Evolutionary conservation across 106 monocot genomes (phyloP), one percentile per base, ranked within the genome.

Genomic region (Chionographis japonica): DNA sequence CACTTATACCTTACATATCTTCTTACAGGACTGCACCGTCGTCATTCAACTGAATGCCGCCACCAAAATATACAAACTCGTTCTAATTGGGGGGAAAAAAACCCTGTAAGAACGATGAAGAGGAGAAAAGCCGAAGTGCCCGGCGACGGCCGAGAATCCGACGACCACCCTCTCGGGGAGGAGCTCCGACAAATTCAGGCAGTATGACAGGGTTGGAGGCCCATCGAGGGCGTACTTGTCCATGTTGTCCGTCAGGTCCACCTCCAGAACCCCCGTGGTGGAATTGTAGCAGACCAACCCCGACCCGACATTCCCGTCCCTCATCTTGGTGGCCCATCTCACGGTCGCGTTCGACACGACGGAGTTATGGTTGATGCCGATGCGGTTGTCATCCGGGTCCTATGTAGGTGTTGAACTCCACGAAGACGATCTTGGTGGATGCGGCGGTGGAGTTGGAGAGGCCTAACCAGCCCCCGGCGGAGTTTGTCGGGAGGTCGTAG

Each of bases 291-390:
- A 37, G 46, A 78, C 40, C 53, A 37, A 52, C 12, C 78, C 78
- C 4, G 38, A 14, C 20, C 40, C 62, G 4, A 9, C n/a, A 13
- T 13, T 42, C 2, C n/a, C 65, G 8, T 54, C 54, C 9, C 52
- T 65, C 14, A 78, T 40, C 65, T 27, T 46, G 19, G 52, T n/a
- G 10, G 8, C 9, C 41, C 35, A 58, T 3, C 1, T 17, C 14
- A 14, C 13, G 7, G 18, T 16, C 4, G 19, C 58, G 4, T 13
- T 41, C 2, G 82, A 82, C 3, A 18, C 50, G 13, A 78, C 65
- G 15, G 77, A 73, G 13, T 69, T 63, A n/a, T 78, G n/a, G 43
- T 78, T 60, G 59, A 82, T 74, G 11, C 82, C 77, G 12, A 77
- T n/a, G 42, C 78, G 78, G 13, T 70, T 46, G 38, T 10, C 67